Conservation (phyloP, 257 asterid genomes). For the Salvia rosmarinus region DNA sequence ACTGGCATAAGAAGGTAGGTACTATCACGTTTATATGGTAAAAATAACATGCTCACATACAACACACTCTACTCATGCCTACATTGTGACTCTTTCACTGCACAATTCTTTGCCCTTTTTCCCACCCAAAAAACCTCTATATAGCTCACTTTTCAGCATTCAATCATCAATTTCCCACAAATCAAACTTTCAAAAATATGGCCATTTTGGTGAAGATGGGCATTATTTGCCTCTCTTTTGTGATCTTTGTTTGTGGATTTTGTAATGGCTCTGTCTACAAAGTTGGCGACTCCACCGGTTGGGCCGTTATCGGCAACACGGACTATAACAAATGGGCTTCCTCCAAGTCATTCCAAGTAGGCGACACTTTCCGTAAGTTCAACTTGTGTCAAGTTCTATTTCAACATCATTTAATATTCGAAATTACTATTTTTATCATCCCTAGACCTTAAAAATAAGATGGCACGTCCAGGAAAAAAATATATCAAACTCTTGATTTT, state of each 20-base stretch:
- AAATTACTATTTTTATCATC: background rate
- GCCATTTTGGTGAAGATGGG: conserved; percentile 23
- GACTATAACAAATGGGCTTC: conserved; percentile 64
- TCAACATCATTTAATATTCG: background rate
- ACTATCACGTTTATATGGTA: conserved; percentile 40
- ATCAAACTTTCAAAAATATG: conserved; percentile 44
- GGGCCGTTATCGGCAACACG: conserved; percentile 50
- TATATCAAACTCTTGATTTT: too few relatives aligned
- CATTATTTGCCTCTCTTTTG: conserved; percentile 31
- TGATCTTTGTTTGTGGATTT: conserved; percentile 27
- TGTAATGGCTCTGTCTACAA: conserved; percentile 39
- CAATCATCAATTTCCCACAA: background rate
- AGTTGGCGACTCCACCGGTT: conserved; percentile 62
- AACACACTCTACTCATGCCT: conserved; percentile 35
- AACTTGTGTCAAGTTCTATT: background rate
- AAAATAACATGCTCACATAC: conserved; percentile 35
- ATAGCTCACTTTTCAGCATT: conserved; percentile 16
- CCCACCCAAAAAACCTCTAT: too few relatives aligned
- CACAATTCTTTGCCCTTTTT: conserved; percentile 11
- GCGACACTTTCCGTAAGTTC: conserved; percentile 51
- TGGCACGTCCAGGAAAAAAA: too few relatives aligned
- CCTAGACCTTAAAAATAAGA: background rate
- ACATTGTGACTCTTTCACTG: conserved; percentile 35
- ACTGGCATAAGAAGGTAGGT: conserved; percentile 21
- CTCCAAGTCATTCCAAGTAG: conserved; percentile 42